Evolutionary conservation across 1,284 basidiomycete species (phyloP).

Genomic region (Stereum hirsutum): DNA sequence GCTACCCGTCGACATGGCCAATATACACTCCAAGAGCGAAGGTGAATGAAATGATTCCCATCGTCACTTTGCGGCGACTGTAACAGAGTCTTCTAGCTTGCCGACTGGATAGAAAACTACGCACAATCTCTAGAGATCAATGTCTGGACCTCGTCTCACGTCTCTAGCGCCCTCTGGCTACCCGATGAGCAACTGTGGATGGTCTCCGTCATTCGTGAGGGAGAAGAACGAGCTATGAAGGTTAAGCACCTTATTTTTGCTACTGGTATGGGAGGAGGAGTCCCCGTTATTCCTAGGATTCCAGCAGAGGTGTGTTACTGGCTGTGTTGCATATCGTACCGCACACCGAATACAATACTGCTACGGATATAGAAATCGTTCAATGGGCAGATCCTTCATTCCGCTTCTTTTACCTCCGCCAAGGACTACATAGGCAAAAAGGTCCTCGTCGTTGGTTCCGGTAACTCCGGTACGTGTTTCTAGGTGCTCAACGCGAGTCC

Average conservation of each 20-base stretch:
- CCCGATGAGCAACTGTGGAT: constrained; percentile 39
- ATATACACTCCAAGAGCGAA: constrained; percentile 48
- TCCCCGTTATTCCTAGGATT: constrained; percentile 36
- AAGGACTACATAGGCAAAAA: constrained; percentile 32
- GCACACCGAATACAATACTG: background rate
- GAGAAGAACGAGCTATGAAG: constrained; percentile 33
- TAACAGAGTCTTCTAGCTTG: constrained; percentile 31
- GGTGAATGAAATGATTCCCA: constrained; percentile 20
- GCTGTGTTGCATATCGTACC: background rate
- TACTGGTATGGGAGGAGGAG: constrained; percentile 48
- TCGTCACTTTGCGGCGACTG: constrained; percentile 4
- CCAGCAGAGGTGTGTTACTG: constrained; percentile 25
- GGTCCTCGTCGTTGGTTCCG: constrained; percentile 42
- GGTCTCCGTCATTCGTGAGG: constrained; percentile 37
- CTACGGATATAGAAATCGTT: constrained; percentile 29
- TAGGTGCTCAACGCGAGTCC: background rate
- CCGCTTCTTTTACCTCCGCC: constrained; percentile 28
- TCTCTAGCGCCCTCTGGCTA: constrained; percentile 34
- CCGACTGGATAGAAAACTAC: constrained; percentile 62
- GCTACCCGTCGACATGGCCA: constrained; percentile 52
- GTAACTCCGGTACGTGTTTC: constrained; percentile 31
- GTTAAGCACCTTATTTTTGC: constrained; percentile 56
- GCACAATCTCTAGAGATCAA: constrained; percentile 56
- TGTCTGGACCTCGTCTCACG: constrained; percentile 50
- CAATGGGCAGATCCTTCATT: constrained; percentile 35